These are phyloP conservation scores for Bonia amplexicaulis DNA, from an alignment of 176 grass and related monocot genomes.

Conservation along the genomic window DNA sequence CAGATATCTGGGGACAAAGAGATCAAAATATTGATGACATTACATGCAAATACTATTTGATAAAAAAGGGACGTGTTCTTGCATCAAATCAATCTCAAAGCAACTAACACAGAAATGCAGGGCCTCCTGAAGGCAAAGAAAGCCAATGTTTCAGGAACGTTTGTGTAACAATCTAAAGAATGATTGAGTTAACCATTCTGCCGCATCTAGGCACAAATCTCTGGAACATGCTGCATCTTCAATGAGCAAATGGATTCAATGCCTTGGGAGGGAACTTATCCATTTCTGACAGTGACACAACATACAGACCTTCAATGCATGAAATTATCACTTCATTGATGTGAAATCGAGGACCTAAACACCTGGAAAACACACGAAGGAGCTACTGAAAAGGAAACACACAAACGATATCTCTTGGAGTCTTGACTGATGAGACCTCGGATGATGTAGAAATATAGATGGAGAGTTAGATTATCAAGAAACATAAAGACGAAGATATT, in stretches of 20 bases:
- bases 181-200: not conserved
- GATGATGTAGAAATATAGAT: not conserved
- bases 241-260: not conserved
- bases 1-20: not conserved
- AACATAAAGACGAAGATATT: not conserved
- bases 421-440: too few species aligned
- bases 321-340: not conserved
- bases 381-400: too few species aligned
- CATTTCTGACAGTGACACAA: not conserved
- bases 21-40: not conserved
- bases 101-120: not conserved
- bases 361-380: not conserved
- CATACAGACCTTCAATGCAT: not conserved
- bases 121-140: not conserved
- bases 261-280: not conserved
- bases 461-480: not conserved
- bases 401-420: not conserved
- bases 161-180: not conserved
- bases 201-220: not conserved
- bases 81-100: not conserved
- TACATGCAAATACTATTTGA: not conserved
- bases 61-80: not conserved
- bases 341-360: not conserved
- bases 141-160: not conserved
- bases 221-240: not conserved